These are phyloP conservation scores for Hygrocybe coccinea DNA, from an alignment of 768 basidiomycete species.

Conservation along the genomic window DNA sequence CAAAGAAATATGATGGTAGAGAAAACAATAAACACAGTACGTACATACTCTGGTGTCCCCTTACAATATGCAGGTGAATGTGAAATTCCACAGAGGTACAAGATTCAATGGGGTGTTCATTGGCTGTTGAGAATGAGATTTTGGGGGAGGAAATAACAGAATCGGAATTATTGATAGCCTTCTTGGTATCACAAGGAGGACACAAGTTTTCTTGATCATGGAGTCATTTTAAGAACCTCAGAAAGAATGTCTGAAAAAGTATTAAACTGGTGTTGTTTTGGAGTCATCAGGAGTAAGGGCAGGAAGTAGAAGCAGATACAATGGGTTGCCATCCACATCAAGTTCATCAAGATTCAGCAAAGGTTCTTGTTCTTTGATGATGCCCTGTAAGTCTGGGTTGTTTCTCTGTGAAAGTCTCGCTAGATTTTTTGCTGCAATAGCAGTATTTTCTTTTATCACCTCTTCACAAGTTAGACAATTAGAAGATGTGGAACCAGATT, in stretches of 20 bases:
- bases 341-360: neutral
- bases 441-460: neutral
- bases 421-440: neutral
- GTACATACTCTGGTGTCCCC: too few species aligned
- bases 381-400: neutral
- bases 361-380: neutral
- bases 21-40: too few species aligned
- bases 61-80: slow-evolving; percentile 12
- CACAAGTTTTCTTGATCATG: too few species aligned
- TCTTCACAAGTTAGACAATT: neutral
- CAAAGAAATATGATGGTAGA: too few species aligned
- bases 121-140: neutral
- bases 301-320: neutral
- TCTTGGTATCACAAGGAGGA: too few species aligned
- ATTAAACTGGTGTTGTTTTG: neutral
- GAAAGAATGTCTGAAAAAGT: neutral
- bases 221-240: too few species aligned
- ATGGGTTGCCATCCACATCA: neutral
- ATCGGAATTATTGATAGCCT: too few species aligned
- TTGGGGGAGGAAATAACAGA: neutral
- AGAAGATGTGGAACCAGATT: neutral
- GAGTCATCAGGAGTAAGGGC: neutral
- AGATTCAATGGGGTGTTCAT: neutral
- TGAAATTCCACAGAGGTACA: slow-evolving; percentile 1
- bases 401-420: neutral